phyloP scores from a whole-genome alignment of 495 filamentous ascomycete genomes.

The Neurospora sublineolata region DNA sequence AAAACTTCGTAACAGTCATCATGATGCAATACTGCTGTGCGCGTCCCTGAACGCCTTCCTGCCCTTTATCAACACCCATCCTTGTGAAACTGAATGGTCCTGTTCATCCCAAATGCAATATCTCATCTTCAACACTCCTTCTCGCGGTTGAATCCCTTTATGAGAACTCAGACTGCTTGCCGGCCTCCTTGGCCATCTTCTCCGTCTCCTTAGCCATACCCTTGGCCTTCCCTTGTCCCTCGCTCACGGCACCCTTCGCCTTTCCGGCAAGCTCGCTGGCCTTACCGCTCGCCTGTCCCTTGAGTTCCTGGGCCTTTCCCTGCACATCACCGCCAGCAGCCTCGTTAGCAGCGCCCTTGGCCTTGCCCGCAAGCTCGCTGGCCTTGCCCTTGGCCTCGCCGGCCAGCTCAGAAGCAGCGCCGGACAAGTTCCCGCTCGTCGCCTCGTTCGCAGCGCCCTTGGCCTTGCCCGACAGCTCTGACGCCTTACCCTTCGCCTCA shows the following conservation, averaged over 20 bases:
- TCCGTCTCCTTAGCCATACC: constrained; percentile 6
- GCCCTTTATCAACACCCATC: neutral
- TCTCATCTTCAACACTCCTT: neutral
- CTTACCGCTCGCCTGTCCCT: constrained; percentile 7
- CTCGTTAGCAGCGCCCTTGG: constrained; percentile 14
- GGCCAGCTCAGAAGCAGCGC: constrained; percentile 20
- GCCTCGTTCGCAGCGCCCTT: constrained; percentile 20
- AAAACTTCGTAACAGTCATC: neutral
- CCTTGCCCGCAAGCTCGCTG: constrained; percentile 19
- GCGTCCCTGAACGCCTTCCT: neutral
- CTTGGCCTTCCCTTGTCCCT: neutral
- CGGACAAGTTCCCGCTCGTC: constrained; percentile 22
- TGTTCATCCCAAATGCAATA: neutral
- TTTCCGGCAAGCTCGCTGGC: neutral
- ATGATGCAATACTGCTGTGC: neutral
- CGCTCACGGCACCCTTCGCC: neutral
- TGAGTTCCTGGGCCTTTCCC: constrained; percentile 2
- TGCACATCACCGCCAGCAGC: constrained; percentile 1
- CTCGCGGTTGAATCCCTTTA: neutral
- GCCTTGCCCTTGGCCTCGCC: constrained; percentile 27
- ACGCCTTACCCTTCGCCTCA: constrained; percentile 22
- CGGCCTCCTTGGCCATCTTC: neutral
- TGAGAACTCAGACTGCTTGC: neutral
- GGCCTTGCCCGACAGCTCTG: constrained; percentile 22
- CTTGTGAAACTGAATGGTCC: neutral